These are phyloP conservation scores for Arthrobotrys pseudoclavata DNA, from an alignment of 2,329 filamentous ascomycete genomes.

Conservation along the genomic window DNA sequence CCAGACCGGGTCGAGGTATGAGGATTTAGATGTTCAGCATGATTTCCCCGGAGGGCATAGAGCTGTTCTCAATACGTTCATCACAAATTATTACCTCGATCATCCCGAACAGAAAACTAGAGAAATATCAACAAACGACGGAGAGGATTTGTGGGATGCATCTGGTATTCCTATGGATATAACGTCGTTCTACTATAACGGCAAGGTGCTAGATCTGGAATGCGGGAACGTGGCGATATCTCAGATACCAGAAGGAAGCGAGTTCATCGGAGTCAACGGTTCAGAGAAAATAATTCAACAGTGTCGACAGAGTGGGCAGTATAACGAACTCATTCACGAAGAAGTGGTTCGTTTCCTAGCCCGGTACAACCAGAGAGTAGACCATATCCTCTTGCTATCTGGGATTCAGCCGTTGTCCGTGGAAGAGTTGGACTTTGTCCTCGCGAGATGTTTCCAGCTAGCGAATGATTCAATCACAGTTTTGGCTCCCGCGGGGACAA, in stretches of 20 bases:
- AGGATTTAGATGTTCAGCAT: constrained; percentile 14
- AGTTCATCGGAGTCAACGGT: background rate
- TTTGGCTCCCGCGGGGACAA: background rate
- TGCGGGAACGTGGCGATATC: background rate
- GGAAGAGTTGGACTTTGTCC: constrained; percentile 10
- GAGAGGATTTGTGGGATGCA: background rate
- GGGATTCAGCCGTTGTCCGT: background rate
- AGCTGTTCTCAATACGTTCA: constrained; percentile 8
- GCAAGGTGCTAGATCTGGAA: background rate
- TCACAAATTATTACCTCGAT: constrained; percentile 9
- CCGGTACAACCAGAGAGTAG: constrained; percentile 8
- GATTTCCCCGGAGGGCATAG: constrained; percentile 6
- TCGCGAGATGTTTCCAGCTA: constrained; percentile 11
- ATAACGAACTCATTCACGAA: background rate
- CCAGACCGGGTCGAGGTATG: constrained; percentile 1
- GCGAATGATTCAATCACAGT: constrained; percentile 4
- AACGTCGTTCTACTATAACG: background rate
- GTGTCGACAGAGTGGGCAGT: background rate
- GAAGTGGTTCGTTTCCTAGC: background rate
- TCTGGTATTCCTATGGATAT: background rate
- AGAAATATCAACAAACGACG: background rate
- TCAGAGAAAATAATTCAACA: background rate
- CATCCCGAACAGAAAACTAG: background rate
- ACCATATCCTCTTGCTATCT: background rate
- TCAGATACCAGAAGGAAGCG: background rate